Base-by-base conservation (phyloP, 1,139 yeast genomes). In the Suhomyces coccinellae region DNA sequence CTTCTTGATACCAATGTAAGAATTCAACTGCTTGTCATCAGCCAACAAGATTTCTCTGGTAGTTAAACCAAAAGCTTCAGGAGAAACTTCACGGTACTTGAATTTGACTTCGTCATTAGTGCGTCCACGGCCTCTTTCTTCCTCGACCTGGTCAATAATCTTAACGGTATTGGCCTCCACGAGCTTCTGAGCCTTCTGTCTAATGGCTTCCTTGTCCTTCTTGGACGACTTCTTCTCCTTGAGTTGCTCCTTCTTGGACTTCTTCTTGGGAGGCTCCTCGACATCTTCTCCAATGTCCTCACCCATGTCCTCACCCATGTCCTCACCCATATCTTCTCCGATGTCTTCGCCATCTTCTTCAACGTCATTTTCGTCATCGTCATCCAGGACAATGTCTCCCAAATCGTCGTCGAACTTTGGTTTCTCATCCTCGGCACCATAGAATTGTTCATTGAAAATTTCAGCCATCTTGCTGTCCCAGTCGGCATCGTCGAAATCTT, bases 71-170 rank as follows among this genome's bases (percentile, higher is more conserved):
- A 81, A 95, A 10, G 91, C 70, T 58, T 95, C 99, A 3, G 99
- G 98, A 0, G 96, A 90, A 3, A 93, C 98, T 57, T 90, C 96
- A 56, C 98, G 80, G 63, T 95, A 95, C 58, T 83, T 83, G 75
- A 93, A 93, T 47, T 74, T 78, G 38, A 79, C 55, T 16, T 71
- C 78, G 17, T 68, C 77, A 15, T 71, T 77, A 22, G 67, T 75
- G 2, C 65, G 67, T 50, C 67, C 65, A 20, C 85, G 77, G 33
- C 75, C 80, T 59, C 84, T 73, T 57, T 82, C 87, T 54, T 85
- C 85, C 48, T 79, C 83, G 27, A 80, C 80, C 44, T 86, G 85
- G 48, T 85, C 87, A 27, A 82, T 78, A 36, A 83, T 62, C 43
- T 58, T 64, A 26, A 58, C 48, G 3, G 67, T 58, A 47, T 69